Percentiles rank a stretch among this genome's conserved stretches.
These are phyloP conservation scores for Piper longum DNA, from an alignment of 164 flowering plant species.

Conservation along the genomic window DNA sequence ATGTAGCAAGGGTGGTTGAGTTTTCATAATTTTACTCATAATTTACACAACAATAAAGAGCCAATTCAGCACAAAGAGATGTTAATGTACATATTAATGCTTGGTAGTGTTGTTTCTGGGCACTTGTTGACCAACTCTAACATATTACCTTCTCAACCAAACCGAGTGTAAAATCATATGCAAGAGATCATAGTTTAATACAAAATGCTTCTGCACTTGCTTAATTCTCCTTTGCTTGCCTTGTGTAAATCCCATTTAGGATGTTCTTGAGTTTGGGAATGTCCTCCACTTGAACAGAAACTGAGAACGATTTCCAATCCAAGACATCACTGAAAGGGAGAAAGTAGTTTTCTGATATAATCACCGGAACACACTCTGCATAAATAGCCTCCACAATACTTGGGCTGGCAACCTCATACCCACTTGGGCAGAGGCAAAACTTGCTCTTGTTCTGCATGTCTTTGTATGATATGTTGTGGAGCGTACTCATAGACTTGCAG, in stretches of 20 bases:
- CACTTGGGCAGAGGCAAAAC: conserved; percentile 11
- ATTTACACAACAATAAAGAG: no score
- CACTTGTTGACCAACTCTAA: background rate
- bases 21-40: no score
- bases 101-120: background rate
- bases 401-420: conserved; percentile 14
- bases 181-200: conserved; percentile 10
- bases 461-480: conserved; percentile 4
- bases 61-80: no score
- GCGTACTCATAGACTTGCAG: conserved; percentile 8
- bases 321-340: conserved; percentile 13
- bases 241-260: conserved; percentile 6
- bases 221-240: conserved; percentile 9
- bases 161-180: conserved; percentile 12
- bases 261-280: conserved; percentile 9
- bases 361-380: conserved; percentile 10
- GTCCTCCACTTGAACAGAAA: conserved; percentile 5
- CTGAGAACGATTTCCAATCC: conserved; percentile 9
- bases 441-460: conserved; percentile 12
- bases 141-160: conserved; percentile 10
- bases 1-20: no score
- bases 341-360: conserved; percentile 7
- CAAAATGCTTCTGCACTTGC: conserved; percentile 9
- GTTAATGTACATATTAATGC: no score
- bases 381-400: conserved; percentile 12